Evolutionary conservation across 179 eudicot species (phyloP).

Genomic region (Heliamphora pulchella): DNA sequence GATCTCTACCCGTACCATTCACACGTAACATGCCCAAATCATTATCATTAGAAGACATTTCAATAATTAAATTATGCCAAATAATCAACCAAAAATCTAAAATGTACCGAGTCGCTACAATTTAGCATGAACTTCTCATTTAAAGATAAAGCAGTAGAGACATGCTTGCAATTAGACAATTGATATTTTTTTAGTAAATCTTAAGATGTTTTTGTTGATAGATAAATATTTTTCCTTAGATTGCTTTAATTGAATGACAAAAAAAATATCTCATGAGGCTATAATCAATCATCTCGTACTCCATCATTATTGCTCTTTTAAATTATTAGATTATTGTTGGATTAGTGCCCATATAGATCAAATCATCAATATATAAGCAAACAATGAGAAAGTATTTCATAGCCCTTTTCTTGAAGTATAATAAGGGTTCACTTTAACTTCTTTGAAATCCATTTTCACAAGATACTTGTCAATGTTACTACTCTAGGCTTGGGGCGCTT

Average conservation of each 20-base stretch:
- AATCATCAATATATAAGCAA: constrained; percentile 11
- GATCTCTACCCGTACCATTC: no score
- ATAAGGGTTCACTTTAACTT: background rate
- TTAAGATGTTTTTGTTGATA: background rate
- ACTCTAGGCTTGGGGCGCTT: background rate
- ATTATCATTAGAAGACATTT: no score
- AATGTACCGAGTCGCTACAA: no score
- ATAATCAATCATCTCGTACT: background rate
- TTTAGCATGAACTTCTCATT: background rate
- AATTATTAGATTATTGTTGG: background rate
- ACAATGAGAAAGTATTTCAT: background rate
- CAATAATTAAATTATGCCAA: no score
- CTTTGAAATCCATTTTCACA: background rate
- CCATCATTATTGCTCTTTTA: constrained; percentile 1
- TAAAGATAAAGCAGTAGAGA: background rate
- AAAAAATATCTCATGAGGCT: constrained; percentile 12
- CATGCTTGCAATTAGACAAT: background rate
- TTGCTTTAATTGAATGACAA: background rate
- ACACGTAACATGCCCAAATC: no score
- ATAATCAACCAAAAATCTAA: no score
- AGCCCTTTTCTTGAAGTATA: background rate
- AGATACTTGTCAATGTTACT: background rate
- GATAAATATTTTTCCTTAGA: background rate
- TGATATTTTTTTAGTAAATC: background rate
- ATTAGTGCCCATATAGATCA: background rate